These are phyloP conservation scores for Penicillium sp. DNA, from an alignment of 2,329 filamentous ascomycete genomes.

Conservation along the genomic window DNA sequence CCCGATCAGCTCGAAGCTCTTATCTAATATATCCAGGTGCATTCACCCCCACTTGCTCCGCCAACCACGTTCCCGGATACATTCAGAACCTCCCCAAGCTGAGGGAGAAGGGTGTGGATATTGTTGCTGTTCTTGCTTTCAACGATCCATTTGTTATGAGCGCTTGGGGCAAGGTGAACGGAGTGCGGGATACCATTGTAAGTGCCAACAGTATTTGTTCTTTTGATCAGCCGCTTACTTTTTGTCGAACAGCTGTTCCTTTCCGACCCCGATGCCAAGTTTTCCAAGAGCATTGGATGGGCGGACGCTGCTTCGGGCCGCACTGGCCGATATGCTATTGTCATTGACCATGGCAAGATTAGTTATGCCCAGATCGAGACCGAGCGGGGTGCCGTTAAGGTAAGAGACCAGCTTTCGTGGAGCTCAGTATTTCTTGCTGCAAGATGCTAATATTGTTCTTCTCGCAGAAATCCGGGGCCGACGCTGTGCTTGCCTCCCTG, in stretches of 20 bases:
- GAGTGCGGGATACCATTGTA: slow-evolving; percentile 67
- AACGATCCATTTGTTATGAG: slow-evolving; percentile 86
- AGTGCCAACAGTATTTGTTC: background rate
- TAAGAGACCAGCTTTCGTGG: slow-evolving; percentile 8
- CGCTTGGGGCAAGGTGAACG: slow-evolving; percentile 84
- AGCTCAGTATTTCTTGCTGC: background rate
- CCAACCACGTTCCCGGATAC: slow-evolving; percentile 75
- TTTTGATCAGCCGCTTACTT: background rate
- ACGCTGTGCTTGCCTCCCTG: slow-evolving; percentile 35
- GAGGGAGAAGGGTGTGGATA: slow-evolving; percentile 75
- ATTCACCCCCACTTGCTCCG: slow-evolving; percentile 84
- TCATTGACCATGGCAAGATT: slow-evolving; percentile 79
- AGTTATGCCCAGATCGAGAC: slow-evolving; percentile 73
- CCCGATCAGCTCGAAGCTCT: background rate
- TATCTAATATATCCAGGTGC: slow-evolving; percentile 50
- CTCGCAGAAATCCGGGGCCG: slow-evolving; percentile 32
- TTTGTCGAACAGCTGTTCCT: slow-evolving; percentile 63
- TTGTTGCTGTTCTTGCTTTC: slow-evolving; percentile 73
- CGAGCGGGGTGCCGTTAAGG: slow-evolving; percentile 38
- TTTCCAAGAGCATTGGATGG: slow-evolving; percentile 77
- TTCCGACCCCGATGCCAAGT: slow-evolving; percentile 67
- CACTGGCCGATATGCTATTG: slow-evolving; percentile 74
- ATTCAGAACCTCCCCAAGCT: slow-evolving; percentile 67
- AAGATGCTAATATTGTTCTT: background rate
- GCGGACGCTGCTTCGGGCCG: slow-evolving; percentile 56